These are phyloP conservation scores for Lichenothelia convexa DNA, from an alignment of 495 filamentous ascomycete genomes.

Conservation along the genomic window DNA sequence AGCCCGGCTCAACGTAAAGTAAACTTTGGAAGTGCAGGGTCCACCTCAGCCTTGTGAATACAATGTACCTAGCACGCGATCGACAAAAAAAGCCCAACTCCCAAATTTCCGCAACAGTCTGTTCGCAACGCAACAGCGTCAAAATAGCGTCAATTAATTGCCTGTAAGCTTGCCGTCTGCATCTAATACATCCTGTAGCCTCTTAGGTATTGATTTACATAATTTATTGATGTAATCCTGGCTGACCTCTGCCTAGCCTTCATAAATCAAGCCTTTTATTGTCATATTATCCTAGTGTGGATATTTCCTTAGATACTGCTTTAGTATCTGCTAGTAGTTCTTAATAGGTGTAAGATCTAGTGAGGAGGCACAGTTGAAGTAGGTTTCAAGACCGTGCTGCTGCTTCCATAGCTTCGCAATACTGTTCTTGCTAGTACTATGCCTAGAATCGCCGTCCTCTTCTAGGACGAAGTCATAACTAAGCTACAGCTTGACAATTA, in stretches of 20 bases:
- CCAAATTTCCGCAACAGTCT: too few species aligned
- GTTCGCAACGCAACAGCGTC: too few species aligned
- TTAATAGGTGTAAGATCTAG: background rate
- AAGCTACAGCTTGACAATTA: slow-evolving; percentile 4
- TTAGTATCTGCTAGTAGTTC: background rate
- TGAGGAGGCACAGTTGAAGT: background rate
- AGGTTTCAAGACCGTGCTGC: background rate
- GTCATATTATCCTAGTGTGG: background rate
- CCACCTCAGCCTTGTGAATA: too few species aligned
- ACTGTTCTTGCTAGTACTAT: background rate
- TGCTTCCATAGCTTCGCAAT: background rate
- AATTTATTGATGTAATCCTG: background rate
- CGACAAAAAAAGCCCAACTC: too few species aligned
- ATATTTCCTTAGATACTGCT: background rate
- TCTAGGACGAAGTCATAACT: slow-evolving; percentile 5
- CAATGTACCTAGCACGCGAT: too few species aligned
- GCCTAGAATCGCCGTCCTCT: slow-evolving; percentile 6
- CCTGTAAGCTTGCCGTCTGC: background rate
- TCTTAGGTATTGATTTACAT: background rate
- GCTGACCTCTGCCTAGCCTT: background rate
- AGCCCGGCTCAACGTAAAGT: too few species aligned
- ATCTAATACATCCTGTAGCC: background rate
- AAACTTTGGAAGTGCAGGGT: too few species aligned
- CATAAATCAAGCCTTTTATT: background rate
- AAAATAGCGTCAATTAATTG: background rate